Evolutionary conservation across 352 stramenopile species (phyloP).

Genomic region (Pythium biforme): DNA sequence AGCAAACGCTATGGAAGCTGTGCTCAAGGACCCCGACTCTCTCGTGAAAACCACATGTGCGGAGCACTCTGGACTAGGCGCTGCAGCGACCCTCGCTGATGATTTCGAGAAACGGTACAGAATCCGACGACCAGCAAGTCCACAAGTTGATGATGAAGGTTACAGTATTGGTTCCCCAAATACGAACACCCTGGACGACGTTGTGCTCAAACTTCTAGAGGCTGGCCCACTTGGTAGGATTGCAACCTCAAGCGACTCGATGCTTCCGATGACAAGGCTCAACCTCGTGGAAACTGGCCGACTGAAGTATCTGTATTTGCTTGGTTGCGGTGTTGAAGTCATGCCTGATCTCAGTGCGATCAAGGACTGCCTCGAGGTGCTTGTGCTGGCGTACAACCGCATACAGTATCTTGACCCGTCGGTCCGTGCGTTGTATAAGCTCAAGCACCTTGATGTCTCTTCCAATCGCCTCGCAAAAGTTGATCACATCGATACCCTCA

Average conservation of each 20-base stretch:
- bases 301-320: conserved; percentile 50
- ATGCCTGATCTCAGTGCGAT: conserved; percentile 44
- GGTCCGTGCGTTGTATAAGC: conserved; percentile 34
- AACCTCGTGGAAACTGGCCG: conserved; percentile 17
- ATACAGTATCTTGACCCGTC: conserved; percentile 40
- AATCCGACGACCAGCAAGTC: conserved; percentile 36
- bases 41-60: conserved; percentile 4
- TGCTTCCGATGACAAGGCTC: conserved; percentile 27
- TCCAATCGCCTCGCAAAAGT: conserved; percentile 59
- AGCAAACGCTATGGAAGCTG: background rate
- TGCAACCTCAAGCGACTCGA: conserved; percentile 19
- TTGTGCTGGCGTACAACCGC: conserved; percentile 76
- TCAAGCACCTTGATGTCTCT: conserved; percentile 60
- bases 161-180: background rate
- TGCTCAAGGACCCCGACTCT: background rate
- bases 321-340: conserved; percentile 48
- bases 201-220: conserved; percentile 10
- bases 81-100: conserved; percentile 33
- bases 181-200: conserved; percentile 5
- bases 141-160: conserved; percentile 24
- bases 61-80: conserved; percentile 34
- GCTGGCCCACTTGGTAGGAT: background rate
- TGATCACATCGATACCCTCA: conserved; percentile 41
- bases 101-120: conserved; percentile 67
- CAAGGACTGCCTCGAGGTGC: conserved; percentile 45